These are phyloP conservation scores for Diaporthe citrichinensis DNA, from an alignment of 2,329 filamentous ascomycete species.

Conservation along the genomic window DNA sequence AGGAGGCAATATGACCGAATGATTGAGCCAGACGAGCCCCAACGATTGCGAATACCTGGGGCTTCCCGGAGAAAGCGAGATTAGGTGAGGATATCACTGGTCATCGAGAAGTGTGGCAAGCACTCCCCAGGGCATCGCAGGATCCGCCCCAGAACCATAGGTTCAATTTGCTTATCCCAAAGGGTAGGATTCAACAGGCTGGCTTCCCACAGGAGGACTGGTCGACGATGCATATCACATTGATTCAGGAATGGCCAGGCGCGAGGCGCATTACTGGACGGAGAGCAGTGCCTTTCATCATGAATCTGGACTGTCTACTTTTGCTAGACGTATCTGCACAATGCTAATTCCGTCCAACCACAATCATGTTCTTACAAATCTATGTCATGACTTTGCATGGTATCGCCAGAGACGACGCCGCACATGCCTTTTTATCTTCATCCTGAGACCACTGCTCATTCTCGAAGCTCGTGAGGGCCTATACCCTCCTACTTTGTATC, in stretches of 20 bases:
- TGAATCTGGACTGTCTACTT: background rate
- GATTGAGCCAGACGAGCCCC: conserved; percentile 1
- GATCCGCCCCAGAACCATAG: background rate
- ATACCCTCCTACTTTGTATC: background rate
- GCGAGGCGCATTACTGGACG: conserved; percentile 20
- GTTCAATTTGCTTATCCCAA: background rate
- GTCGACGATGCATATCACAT: background rate
- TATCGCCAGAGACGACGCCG: background rate
- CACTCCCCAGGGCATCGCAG: background rate
- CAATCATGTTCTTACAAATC: background rate
- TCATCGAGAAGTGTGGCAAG: background rate
- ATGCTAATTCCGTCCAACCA: background rate
- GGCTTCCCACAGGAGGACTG: background rate
- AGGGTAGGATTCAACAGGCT: background rate
- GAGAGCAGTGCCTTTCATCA: background rate
- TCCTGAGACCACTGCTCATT: background rate
- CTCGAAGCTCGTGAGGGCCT: background rate
- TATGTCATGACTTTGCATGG: background rate
- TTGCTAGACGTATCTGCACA: conserved; percentile 21
- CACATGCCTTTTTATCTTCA: no score
- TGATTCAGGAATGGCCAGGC: background rate
- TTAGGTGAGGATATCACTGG: background rate
- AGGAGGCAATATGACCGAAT: conserved; percentile 43
- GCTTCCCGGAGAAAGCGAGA: background rate
- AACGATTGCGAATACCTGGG: background rate